Evolutionary conservation across 164 flowering plant species (phyloP).

Genomic region (Euptelea pleiosperma): DNA sequence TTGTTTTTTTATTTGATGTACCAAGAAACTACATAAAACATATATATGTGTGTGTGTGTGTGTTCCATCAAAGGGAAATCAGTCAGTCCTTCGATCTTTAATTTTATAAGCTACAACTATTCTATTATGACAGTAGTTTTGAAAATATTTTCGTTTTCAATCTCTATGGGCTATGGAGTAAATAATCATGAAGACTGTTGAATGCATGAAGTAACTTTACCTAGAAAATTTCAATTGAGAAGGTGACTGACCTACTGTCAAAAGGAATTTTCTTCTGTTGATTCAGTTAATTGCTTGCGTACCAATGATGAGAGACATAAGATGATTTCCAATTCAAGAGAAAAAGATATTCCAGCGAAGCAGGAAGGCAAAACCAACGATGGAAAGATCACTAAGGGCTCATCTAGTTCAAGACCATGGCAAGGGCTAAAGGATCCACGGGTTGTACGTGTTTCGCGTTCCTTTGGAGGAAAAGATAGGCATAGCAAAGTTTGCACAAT

Average conservation of each 20-base stretch:
- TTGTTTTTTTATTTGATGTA: not conserved
- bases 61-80: too few species aligned
- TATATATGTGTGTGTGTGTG: too few species aligned
- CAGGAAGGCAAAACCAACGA: constrained; percentile 29
- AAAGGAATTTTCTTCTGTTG: constrained; percentile 3
- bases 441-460: constrained; percentile 69
- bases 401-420: constrained; percentile 52
- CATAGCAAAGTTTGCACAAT: constrained; percentile 87
- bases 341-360: constrained; percentile 31
- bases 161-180: too few species aligned
- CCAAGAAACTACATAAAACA: too few species aligned
- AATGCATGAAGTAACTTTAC: too few species aligned
- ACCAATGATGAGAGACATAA: constrained; percentile 28
- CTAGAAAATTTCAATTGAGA: not conserved
- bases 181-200: too few species aligned
- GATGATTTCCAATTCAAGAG: constrained; percentile 41
- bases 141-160: too few species aligned
- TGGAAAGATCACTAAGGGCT: constrained; percentile 25
- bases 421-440: constrained; percentile 62
- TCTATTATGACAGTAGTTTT: too few species aligned
- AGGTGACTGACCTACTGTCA: not conserved
- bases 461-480: constrained; percentile 82
- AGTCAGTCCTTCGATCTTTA: too few species aligned
- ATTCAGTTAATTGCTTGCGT: not conserved
- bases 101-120: too few species aligned